These are phyloP conservation scores for Diaporthe sp. DNA, from an alignment of 2,329 filamentous ascomycete species.

Conservation along the genomic window DNA sequence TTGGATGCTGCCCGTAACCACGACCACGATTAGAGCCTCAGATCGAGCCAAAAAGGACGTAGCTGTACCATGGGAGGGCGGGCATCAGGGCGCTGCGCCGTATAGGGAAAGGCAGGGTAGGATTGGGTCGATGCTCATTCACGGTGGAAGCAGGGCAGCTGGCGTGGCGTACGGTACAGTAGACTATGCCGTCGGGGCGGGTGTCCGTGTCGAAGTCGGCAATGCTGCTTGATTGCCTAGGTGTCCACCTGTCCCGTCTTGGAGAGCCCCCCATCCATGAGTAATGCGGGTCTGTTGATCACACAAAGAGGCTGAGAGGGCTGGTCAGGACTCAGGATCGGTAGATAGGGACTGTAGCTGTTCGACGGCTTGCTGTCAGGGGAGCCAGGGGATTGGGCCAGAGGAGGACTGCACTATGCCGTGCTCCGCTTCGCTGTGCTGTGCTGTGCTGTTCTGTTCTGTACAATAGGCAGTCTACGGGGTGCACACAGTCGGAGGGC, in stretches of 20 bases:
- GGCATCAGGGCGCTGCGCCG: conserved; percentile 37
- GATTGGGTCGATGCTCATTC: conserved; percentile 32
- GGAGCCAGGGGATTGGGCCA: neutral
- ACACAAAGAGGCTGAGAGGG: conserved; percentile 29
- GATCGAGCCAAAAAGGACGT: conserved; percentile 37
- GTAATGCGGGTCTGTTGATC: conserved; percentile 33
- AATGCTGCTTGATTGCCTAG: conserved; percentile 32
- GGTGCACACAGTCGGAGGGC: neutral
- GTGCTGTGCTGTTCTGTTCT: conserved; percentile 2
- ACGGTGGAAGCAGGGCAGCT: conserved; percentile 40
- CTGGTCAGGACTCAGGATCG: conserved; percentile 19
- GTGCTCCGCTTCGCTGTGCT: neutral
- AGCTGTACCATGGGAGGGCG: conserved; percentile 40
- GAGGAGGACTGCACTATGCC: neutral
- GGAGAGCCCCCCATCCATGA: conserved; percentile 34
- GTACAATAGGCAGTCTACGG: conserved; percentile 10
- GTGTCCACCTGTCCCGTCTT: conserved; percentile 36
- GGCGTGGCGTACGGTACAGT: conserved; percentile 34
- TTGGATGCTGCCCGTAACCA: conserved; percentile 36
- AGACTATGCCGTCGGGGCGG: conserved; percentile 32
- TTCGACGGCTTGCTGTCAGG: conserved; percentile 17
- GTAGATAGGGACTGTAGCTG: neutral
- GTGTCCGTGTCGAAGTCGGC: conserved; percentile 34
- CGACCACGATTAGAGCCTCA: conserved; percentile 39
- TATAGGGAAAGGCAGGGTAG: conserved; percentile 33